Evolutionary conservation across 805 yeast species (phyloP), one percentile per base, ranked within the genome.

Genomic region (Ogataea trehalophila): DNA sequence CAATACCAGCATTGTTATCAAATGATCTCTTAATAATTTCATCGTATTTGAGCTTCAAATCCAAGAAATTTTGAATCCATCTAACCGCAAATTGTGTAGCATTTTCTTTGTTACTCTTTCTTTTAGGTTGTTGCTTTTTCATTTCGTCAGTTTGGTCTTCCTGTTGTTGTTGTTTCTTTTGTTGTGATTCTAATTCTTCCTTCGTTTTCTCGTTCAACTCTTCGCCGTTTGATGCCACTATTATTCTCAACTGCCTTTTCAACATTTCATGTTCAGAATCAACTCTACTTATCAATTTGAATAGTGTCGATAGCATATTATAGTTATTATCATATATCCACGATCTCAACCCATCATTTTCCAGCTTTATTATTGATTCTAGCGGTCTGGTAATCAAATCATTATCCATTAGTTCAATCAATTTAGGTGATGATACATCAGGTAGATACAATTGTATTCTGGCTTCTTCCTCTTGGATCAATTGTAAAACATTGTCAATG

Each of bases 21-120:
- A 83, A 80, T 2, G 85, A 69, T 6, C 63, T 61, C 22, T 69
- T 65, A 29, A 80, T 63, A 2, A 90, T 69, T 3, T 41, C 31
- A 35, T 75, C 76, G 55, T 79, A 79, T 48, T 78, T 79, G 5
- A 67, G 68, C 53, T 77, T 82, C 48, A 80, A 67, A 11, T 60
- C 63, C 11, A 87, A 61, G 3, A 87, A 73, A 29, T 75, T 70
- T 39, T 77, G 77, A 9, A 87, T 75, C 92, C 95, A 90, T 45
- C 72, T 71, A 3, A 79, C 72, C 0, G 95, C 94, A 54, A 75
- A 77, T 43, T 71, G 67, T 8, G 82, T 64, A 48, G 75, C 66
- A 42, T 59, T 55, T 58, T 74, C 68, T 54, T 70, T 55, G 43
- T 46, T 36, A 20, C 54, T 50, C 43, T 50, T 55, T 39, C 51